A percentile compares a stretch with the other conserved stretches of the same genome.
phyloP scores from a whole-genome alignment of 306 rosid species.

The Medicago arabica region DNA sequence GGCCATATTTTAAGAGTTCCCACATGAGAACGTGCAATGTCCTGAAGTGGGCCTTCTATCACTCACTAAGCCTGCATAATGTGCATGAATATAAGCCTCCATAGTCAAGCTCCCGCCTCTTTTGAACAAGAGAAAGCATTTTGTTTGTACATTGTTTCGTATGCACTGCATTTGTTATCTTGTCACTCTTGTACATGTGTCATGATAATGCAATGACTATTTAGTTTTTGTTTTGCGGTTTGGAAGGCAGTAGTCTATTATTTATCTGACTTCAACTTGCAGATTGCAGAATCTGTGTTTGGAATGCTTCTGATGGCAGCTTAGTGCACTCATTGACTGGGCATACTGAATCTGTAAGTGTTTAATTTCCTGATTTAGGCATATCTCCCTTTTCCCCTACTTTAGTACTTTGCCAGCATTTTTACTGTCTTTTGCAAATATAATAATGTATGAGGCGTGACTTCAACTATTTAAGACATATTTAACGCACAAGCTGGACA shows the following conservation, averaged over 20 bases:
- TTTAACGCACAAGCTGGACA: slow-evolving; percentile 23
- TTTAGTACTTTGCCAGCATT: neutral
- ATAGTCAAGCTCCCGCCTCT: slow-evolving; percentile 2
- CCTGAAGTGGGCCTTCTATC: neutral
- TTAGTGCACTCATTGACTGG: slow-evolving; percentile 97
- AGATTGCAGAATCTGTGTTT: slow-evolving; percentile 99
- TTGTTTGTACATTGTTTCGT: neutral
- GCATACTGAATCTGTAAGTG: slow-evolving; percentile 90
- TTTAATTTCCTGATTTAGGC: slow-evolving; percentile 38
- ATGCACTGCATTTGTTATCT: slow-evolving; percentile 30
- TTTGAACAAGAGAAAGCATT: slow-evolving; percentile 10
- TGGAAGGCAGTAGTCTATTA: slow-evolving; percentile 22
- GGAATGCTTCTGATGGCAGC: slow-evolving; percentile 99
- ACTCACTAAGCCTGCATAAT: neutral
- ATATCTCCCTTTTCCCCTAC: slow-evolving; percentile 31
- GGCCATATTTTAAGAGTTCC: neutral
- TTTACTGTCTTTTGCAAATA: slow-evolving; percentile 7
- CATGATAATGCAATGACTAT: slow-evolving; percentile 21
- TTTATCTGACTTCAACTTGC: slow-evolving; percentile 46
- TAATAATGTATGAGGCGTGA: slow-evolving; percentile 6
- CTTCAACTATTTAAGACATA: slow-evolving; percentile 21
- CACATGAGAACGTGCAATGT: neutral
- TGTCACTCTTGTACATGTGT: neutral
- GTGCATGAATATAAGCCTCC: neutral
- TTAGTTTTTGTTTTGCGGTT: slow-evolving; percentile 37